Evolutionary conservation across 768 basidiomycete species (phyloP).

Genomic region (Boletus insuetus): DNA sequence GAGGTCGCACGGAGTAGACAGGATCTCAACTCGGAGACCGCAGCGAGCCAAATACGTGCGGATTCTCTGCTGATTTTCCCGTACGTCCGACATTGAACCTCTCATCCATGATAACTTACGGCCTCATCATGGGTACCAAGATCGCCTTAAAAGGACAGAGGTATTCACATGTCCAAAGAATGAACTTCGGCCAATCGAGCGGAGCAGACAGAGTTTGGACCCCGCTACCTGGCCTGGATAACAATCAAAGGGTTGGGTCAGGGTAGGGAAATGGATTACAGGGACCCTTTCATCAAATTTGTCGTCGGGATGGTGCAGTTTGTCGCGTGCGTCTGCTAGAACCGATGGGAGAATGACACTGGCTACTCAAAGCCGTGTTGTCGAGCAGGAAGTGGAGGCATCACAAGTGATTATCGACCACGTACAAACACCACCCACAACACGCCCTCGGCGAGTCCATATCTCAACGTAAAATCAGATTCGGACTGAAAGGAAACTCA

Average conservation of each 20-base stretch:
- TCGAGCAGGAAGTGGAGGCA: not conserved
- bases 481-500: constrained; percentile 10
- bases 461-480: constrained; percentile 19
- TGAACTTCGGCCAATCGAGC: not conserved
- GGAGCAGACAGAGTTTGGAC: not conserved
- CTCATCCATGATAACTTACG: constrained; percentile 11
- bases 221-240: not conserved
- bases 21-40: not conserved
- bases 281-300: not conserved
- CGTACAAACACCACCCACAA: constrained; percentile 21
- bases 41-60: constrained; percentile 6
- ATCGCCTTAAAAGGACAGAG: constrained; percentile 4
- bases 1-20: constrained; percentile 7
- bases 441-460: constrained; percentile 3
- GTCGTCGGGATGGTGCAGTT: not conserved
- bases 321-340: not conserved
- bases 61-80: constrained; percentile 13
- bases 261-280: constrained; percentile 11
- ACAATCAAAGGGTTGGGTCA: constrained; percentile 8
- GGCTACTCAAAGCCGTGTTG: not conserved
- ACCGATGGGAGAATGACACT: not conserved
- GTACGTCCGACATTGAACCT: not conserved
- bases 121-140: constrained; percentile 5
- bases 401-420: constrained; percentile 17
- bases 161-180: constrained; percentile 12